Base-by-base conservation (phyloP, 352 stramenopile genomes). In the Globisporangium echinulatum region DNA sequence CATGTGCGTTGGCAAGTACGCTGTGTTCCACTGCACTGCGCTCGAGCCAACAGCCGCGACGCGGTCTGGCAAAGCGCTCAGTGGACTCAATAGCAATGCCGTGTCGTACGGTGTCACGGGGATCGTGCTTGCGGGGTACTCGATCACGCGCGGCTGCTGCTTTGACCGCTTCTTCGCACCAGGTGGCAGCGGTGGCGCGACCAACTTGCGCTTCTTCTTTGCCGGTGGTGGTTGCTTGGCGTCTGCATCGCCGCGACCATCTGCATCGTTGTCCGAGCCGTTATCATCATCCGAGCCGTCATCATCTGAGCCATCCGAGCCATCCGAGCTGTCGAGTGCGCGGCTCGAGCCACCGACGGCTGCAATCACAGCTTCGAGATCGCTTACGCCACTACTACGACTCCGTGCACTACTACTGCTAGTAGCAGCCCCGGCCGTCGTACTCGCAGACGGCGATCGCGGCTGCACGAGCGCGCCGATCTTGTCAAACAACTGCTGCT, bases 21-120 rank as follows among this genome's bases (percentile, higher is more conserved):
- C 82, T 36, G 71, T 71, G 57, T 91, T 72, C 83, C 83, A 92
- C 56, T 92, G 83, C 42, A 89, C 57, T n/a, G 77, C 74, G 60
- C 66, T 66, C 4, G 79, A 77, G 7, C 73, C 78, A n/a, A 88
- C 69, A 1, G 80, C 83, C 42, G 79, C 77, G n/a, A 89, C 77
- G 54, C 70, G 71, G 33, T 88, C 83, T 4, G 83, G 79, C 0
- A 92, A 61, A 44, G 80, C 73, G 37, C 81, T 91, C 46, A 92
- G 58, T 17, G 83, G 83, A 70, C 83, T 92, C 25, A 92, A 66
- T 15, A 90, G 66, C 33, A 91, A 60, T 8, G 76, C 77, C 19
- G 68, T 72, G 3, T 90, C 81, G 66, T 79, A 89, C 54, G 83
- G 83, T 11, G 77, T 77, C 51, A 81, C 79, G 25, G 77, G 79